Evolutionary conservation across 305 asterid genomes (phyloP).

Genomic region (Lippia alba): DNA sequence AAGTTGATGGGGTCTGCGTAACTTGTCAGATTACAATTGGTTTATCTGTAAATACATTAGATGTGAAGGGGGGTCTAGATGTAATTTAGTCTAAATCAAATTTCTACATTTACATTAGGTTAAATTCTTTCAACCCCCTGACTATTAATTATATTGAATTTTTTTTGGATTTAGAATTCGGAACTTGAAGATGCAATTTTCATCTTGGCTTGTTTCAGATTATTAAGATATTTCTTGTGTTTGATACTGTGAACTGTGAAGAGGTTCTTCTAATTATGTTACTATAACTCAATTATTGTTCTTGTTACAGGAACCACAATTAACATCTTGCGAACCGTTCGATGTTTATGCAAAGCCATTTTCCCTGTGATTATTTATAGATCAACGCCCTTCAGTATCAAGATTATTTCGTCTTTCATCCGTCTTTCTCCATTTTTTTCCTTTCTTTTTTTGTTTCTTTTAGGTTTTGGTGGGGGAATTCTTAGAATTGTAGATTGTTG

Average conservation of each 20-base stretch:
- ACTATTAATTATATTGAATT: not conserved
- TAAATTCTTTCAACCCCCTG: too few relatives aligned
- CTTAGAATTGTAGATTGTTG: slow-evolving; percentile 8
- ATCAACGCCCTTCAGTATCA: not conserved
- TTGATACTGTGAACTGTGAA: not conserved
- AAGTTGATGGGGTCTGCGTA: too few relatives aligned
- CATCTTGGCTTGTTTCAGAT: slow-evolving; percentile 1
- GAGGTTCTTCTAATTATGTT: not conserved
- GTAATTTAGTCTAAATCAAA: too few relatives aligned
- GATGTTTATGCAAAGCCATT: slow-evolving; percentile 86
- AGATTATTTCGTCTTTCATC: not conserved
- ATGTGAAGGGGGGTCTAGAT: too few relatives aligned
- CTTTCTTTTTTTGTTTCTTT: slow-evolving; percentile 1
- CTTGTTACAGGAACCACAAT: slow-evolving; percentile 78
- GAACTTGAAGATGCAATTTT: not conserved
- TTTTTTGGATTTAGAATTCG: not conserved
- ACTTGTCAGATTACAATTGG: too few relatives aligned
- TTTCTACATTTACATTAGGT: too few relatives aligned
- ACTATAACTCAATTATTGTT: slow-evolving; percentile 20
- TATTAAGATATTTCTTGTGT: not conserved
- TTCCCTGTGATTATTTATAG: slow-evolving; percentile 53
- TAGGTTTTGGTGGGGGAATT: not conserved
- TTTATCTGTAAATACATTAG: too few relatives aligned
- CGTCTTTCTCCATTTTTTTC: not conserved
- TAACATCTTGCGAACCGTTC: slow-evolving; percentile 74